These are phyloP conservation scores for Rhizopus arrhizus DNA, from an alignment of 371 early-diverging fungal genomes.

Conservation along the genomic window DNA sequence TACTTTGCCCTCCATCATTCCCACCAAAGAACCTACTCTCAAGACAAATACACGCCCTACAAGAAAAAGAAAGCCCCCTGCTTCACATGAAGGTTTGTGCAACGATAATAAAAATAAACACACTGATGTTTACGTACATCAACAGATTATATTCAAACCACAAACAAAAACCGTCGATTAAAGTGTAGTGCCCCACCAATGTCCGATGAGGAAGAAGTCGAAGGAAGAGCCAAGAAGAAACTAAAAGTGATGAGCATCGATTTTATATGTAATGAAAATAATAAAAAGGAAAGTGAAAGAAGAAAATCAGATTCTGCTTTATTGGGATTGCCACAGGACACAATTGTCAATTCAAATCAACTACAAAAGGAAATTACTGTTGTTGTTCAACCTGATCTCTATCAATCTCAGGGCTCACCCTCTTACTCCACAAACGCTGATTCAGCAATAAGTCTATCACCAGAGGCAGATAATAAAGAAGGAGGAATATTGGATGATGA, in stretches of 20 bases:
- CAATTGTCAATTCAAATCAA: too few species aligned
- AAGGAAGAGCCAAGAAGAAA: not conserved
- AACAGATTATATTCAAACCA: slow-evolving; percentile 1
- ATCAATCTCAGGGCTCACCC: slow-evolving; percentile 3
- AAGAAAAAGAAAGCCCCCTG: not conserved
- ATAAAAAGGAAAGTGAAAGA: slow-evolving; percentile 12
- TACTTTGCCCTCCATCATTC: too few species aligned
- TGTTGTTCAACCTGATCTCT: slow-evolving; percentile 22
- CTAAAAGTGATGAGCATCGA: slow-evolving; percentile 41
- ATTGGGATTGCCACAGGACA: too few species aligned
- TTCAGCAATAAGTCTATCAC: slow-evolving; percentile 48
- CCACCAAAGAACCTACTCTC: not conserved
- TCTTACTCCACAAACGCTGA: slow-evolving; percentile 36
- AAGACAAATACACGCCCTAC: not conserved
- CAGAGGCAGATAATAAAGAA: slow-evolving; percentile 15
- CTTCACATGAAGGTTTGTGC: slow-evolving; percentile 35
- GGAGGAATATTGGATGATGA: not conserved
- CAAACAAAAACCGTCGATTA: slow-evolving; percentile 3
- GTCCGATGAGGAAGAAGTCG: not conserved
- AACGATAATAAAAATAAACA: not conserved
- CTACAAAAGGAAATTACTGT: slow-evolving; percentile 22
- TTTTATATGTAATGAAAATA: slow-evolving; percentile 35
- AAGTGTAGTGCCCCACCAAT: slow-evolving; percentile 9
- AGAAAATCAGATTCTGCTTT: too few species aligned
- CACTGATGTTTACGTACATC: not conserved